Conservation (phyloP, 768 basidiomycete genomes). For the Leccinum subgranulosum region DNA sequence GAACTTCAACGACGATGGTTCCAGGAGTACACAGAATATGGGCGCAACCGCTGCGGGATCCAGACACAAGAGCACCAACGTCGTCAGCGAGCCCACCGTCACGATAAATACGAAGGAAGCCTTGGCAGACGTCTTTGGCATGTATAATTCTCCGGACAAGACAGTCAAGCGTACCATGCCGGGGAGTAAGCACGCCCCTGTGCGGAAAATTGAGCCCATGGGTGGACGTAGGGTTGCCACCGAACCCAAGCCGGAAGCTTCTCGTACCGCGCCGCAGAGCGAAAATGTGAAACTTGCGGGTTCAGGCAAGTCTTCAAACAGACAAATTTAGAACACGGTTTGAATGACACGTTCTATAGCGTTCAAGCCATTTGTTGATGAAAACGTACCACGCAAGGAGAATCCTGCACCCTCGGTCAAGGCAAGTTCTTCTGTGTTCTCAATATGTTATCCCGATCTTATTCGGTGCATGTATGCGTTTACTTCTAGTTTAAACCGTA, state of each 20-base stretch:
- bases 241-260: constrained; percentile 33
- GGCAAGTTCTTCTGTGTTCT: constrained; percentile 5
- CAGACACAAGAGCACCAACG: constrained; percentile 43
- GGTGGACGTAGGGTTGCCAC: constrained; percentile 26
- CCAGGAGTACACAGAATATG: constrained; percentile 41
- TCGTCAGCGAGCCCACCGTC: constrained; percentile 70
- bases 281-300: constrained; percentile 31
- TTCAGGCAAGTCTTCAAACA: constrained; percentile 31
- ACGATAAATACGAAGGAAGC: constrained; percentile 98
- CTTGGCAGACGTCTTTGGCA: constrained; percentile 88
- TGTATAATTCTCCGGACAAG: constrained; percentile 92
- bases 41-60: constrained; percentile 27
- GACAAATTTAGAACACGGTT: constrained; percentile 16
- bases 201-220: constrained; percentile 63
- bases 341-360: constrained; percentile 10
- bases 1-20: constrained; percentile 61
- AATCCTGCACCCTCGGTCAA: constrained; percentile 34
- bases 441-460: not conserved
- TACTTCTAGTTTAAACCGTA: constrained; percentile 61
- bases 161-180: constrained; percentile 52
- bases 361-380: constrained; percentile 71
- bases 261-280: constrained; percentile 28
- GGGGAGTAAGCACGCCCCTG: constrained; percentile 72
- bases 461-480: constrained; percentile 5
- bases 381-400: constrained; percentile 47